Base-by-base conservation (phyloP, 78 protist species). In the Dictyostelium intermedium region DNA sequence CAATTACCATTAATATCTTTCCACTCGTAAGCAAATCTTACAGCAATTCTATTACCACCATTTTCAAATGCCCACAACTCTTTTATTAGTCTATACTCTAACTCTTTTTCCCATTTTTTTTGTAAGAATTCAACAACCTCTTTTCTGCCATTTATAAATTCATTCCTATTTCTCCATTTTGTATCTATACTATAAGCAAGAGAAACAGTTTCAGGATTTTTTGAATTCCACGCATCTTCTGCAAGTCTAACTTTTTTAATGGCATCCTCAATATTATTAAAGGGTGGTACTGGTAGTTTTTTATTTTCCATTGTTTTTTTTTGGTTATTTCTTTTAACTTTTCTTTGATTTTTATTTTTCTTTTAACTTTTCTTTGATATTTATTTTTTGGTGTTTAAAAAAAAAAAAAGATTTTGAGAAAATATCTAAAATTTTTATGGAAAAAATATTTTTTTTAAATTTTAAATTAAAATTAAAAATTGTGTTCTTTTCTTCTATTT, bases 211-310 rank as follows among this genome's bases (percentile, higher is more conserved):
- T 10, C 56, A 0, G 93, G 74, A 8, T 96, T 95, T 3, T 93
- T 23, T 8, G 95, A 45, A 83, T 96, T 96, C 97, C 97, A 96
- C 25, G 95, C 97, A 80, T 96, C 97, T 50, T 96, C 97, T 16
- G 97, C 97, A 1, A 82, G 41, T 39, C 95, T 91, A 25, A 85
- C 97, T 60, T 96, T 96, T 79, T 78, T 8, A n/a, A 4, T 20
- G 0, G 93, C 97, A 3, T 60, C 53, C 37, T 84, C 97, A 23
- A 35, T 2, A 30, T 56, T 78, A 18, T 34, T 76, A 73, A 96
- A 96, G 72, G 97, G 97, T n/a, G 97, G 97, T 18, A 96, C 63
- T 7, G 96, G 97, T 3, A 77, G 39, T 41, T 73, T 83, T 25
- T 1, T n/a, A n/a, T n/a, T 69, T 74, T 66, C 84, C 32, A 39